Evolutionary conservation across 352 stramenopile genomes (phyloP).

Genomic region (Pythium rhizo-oryzae): DNA sequence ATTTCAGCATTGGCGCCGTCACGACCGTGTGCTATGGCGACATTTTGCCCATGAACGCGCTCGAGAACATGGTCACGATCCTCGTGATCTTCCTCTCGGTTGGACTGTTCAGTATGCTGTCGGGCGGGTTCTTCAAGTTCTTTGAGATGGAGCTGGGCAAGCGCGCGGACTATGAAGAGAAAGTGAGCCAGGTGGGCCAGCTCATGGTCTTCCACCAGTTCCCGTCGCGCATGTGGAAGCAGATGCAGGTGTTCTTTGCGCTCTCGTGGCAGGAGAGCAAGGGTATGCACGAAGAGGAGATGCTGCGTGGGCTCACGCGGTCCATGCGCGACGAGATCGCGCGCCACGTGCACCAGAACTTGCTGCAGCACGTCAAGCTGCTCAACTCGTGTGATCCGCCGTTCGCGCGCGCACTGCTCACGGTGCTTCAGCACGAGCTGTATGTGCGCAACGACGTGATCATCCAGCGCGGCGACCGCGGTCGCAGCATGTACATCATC

Average conservation of each 20-base stretch:
- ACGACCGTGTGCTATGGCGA: constrained; percentile 49
- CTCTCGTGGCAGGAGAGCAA: constrained; percentile 51
- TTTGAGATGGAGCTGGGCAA: constrained; percentile 52
- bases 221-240: constrained; percentile 39
- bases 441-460: constrained; percentile 58
- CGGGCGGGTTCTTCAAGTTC: constrained; percentile 47
- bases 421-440: constrained; percentile 43
- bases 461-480: constrained; percentile 45
- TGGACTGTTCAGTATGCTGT: constrained; percentile 45
- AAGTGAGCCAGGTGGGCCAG: constrained; percentile 40
- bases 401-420: constrained; percentile 40
- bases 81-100: constrained; percentile 48
- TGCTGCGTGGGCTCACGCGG: constrained; percentile 40
- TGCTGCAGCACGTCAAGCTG: constrained; percentile 48
- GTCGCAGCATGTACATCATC: constrained; percentile 55
- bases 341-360: constrained; percentile 41
- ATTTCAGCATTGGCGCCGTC: constrained; percentile 45
- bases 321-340: constrained; percentile 41
- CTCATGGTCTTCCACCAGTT: constrained; percentile 52
- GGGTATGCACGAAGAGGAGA: constrained; percentile 47
- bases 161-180: constrained; percentile 51
- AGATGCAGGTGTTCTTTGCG: constrained; percentile 55
- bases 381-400: constrained; percentile 37
- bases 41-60: constrained; percentile 40
- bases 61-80: constrained; percentile 35